Evolutionary conservation across 768 basidiomycete genomes (phyloP), one percentile per base, ranked within the genome.

Genomic region (Mycena venus): DNA sequence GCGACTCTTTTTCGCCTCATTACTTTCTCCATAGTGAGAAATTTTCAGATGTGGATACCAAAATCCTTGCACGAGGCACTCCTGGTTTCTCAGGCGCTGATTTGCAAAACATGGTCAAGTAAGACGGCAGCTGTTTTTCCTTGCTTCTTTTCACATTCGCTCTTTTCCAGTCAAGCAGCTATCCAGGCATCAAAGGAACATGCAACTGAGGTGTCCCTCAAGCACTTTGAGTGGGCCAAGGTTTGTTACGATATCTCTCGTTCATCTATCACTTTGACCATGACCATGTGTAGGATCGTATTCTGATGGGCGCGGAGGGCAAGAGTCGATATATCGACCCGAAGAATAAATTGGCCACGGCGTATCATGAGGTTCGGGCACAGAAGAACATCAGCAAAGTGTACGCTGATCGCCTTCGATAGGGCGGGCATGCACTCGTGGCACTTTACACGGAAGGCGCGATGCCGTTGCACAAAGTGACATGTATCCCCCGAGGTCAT

Each of bases 211-310:
- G 96, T 99, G 8, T 84, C 84, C 27, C 82, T 95, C 72, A 91
- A 88, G 75, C 97, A 99, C 82, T 95, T 99, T 81, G 98, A 99
- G 86, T 99, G 98, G 98, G 98, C 98, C 15, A 98, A 96, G 88
- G 96, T 95, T 73, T 65, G 72, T 49, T 68, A 38, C 47, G 23
- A 21, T 51, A 55, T 68, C 15, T 55, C 11, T 73, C 31, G 29
- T 25, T 66, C 31, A 36, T 51, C 11, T 61, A 10, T 47, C 17
- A 12, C 49, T 12, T 23, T 42, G n/a, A n/a, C n/a, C n/a, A n/a
- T 65, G 72, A 63, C 40, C 17, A 36, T 53, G 29, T 10, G 72
- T 27, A 93, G 94, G 96, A 98, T 83, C 94, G 96, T 69, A 99
- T 99, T 73, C 85, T 98, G 74, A 97, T 99, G 97, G 98, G 98